These are phyloP conservation scores for Aspergillus piperis DNA, from an alignment of 2,329 filamentous ascomycete species.

Conservation along the genomic window DNA sequence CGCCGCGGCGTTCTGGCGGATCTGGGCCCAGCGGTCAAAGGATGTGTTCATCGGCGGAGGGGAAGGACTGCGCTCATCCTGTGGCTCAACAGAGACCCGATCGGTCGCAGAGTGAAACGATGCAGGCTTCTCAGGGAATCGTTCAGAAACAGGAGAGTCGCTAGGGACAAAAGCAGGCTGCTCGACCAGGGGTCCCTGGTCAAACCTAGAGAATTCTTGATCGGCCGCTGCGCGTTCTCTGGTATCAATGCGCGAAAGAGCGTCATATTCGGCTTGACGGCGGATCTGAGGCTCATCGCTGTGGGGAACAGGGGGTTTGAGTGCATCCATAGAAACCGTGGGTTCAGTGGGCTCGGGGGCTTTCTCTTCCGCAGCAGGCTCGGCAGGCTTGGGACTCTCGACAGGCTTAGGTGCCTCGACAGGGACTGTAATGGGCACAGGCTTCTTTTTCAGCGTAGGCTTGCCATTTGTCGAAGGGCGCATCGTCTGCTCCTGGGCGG, in stretches of 20 bases:
- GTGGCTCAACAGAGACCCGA: slow-evolving; percentile 11
- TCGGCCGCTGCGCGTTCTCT: slow-evolving; percentile 48
- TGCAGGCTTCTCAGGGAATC: slow-evolving; percentile 17
- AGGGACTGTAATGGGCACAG: slow-evolving; percentile 23
- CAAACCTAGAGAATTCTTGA: slow-evolving; percentile 66
- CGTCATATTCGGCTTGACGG: slow-evolving; percentile 56
- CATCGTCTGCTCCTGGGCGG: slow-evolving; percentile 31
- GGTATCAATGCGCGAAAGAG: slow-evolving; percentile 62
- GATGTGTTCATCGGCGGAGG: slow-evolving; percentile 17
- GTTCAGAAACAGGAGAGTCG: slow-evolving; percentile 41
- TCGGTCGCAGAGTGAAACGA: slow-evolving; percentile 11
- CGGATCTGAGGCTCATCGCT: slow-evolving; percentile 42
- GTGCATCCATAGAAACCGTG: neutral
- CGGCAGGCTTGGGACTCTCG: slow-evolving; percentile 9
- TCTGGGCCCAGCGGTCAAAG: slow-evolving; percentile 93
- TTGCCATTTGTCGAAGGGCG: slow-evolving; percentile 27
- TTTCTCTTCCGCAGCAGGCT: slow-evolving; percentile 6
- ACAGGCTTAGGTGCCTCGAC: slow-evolving; percentile 12
- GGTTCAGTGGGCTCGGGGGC: slow-evolving; percentile 22
- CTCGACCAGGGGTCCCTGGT: slow-evolving; percentile 84
- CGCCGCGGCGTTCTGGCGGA: slow-evolving; percentile 89
- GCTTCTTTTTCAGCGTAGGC: slow-evolving; percentile 38
- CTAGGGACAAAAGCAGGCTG: slow-evolving; percentile 79
- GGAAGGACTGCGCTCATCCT: slow-evolving; percentile 9
- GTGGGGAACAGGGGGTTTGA: slow-evolving; percentile 32